These are phyloP conservation scores for Spathaspora arborariae DNA, from an alignment of 805 yeast species.

Conservation along the genomic window DNA sequence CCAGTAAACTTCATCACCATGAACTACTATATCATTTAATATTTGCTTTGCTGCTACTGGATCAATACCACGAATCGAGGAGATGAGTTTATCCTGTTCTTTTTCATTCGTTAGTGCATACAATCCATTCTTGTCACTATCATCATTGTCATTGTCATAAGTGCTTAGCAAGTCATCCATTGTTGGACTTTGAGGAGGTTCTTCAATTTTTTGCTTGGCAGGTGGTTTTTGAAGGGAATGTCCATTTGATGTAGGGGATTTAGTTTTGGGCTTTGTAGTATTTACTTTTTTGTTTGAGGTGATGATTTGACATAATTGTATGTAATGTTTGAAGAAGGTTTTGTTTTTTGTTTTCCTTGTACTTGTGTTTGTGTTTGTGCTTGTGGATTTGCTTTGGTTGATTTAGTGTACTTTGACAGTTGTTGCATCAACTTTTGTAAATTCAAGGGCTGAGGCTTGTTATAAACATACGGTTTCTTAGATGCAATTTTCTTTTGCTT, in stretches of 20 bases:
- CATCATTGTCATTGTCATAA: constrained; percentile 20
- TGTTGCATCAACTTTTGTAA: constrained; percentile 28
- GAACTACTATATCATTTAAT: constrained; percentile 79
- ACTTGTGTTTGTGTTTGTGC: background rate
- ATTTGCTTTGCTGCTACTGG: constrained; percentile 76
- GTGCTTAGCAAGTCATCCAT: constrained; percentile 24
- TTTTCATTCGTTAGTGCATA: constrained; percentile 13
- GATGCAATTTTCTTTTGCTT: background rate
- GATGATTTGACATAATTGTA: constrained; percentile 24
- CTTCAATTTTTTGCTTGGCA: background rate
- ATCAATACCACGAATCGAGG: constrained; percentile 69
- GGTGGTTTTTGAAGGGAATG: background rate
- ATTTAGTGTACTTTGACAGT: constrained; percentile 6
- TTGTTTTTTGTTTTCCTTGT: constrained; percentile 4
- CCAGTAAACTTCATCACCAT: constrained; percentile 92
- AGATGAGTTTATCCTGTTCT: constrained; percentile 38
- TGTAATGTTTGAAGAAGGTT: constrained; percentile 23
- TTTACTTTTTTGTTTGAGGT: background rate
- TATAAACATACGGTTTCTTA: constrained; percentile 24
- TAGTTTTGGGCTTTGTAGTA: constrained; percentile 10
- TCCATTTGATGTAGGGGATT: constrained; percentile 3
- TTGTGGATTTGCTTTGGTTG: background rate
- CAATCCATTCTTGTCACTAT: constrained; percentile 11
- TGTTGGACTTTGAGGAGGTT: constrained; percentile 18
- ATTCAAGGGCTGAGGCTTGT: constrained; percentile 38